Percentiles rank a stretch among this genome's conserved stretches.
Evolutionary conservation across 768 basidiomycete genomes (phyloP).

Genomic region (Psilocybe tampanensis): DNA sequence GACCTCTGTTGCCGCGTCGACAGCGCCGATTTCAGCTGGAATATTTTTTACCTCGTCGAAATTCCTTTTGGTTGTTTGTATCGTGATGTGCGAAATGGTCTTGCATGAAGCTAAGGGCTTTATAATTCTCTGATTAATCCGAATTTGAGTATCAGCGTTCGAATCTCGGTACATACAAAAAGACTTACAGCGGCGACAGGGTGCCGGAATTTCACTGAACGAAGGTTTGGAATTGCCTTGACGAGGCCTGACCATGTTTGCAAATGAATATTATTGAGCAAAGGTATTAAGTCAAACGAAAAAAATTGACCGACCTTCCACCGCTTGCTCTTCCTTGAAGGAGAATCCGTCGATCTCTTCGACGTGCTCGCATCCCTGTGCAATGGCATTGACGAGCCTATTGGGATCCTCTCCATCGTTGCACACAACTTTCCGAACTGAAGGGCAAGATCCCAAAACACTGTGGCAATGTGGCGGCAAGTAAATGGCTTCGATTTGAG

Average conservation of each 20-base stretch:
- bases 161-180: not conserved
- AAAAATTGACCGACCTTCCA: slow-evolving; percentile 27
- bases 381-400: slow-evolving; percentile 30
- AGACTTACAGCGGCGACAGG: slow-evolving; percentile 4
- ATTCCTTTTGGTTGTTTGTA: not conserved
- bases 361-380: slow-evolving; percentile 29
- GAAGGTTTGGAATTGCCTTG: slow-evolving; percentile 21
- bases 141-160: not conserved
- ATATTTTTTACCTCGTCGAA: not conserved
- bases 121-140: slow-evolving; percentile 1
- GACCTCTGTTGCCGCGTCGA: slow-evolving; percentile 18
- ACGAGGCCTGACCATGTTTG: slow-evolving; percentile 18
- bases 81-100: slow-evolving; percentile 5
- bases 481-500: slow-evolving; percentile 24
- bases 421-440: slow-evolving; percentile 28
- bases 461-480: slow-evolving; percentile 31
- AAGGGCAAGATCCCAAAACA: slow-evolving; percentile 31
- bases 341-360: slow-evolving; percentile 27
- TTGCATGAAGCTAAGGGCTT: slow-evolving; percentile 1
- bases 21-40: slow-evolving; percentile 2
- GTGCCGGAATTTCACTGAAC: slow-evolving; percentile 15
- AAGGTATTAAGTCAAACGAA: too few species aligned
- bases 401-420: slow-evolving; percentile 19
- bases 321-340: slow-evolving; percentile 13
- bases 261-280: not conserved